These are phyloP conservation scores for Yamadazyma scolyti DNA, from an alignment of 805 yeast genomes.

Conservation along the genomic window DNA sequence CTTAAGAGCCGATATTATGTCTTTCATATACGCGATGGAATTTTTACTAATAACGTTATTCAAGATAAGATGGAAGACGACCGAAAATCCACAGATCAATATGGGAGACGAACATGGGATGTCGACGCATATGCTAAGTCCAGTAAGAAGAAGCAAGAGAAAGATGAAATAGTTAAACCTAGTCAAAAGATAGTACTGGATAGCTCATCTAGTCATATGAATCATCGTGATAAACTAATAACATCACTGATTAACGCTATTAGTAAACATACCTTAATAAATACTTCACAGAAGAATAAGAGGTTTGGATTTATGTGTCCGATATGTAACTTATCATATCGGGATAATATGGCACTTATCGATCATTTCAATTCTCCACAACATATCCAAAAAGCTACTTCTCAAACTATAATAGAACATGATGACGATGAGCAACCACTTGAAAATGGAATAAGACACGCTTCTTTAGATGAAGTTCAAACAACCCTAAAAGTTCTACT, in stretches of 20 bases:
- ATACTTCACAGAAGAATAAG: constrained; percentile 38
- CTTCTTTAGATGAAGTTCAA: constrained; percentile 31
- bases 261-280: constrained; percentile 30
- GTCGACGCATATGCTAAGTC: constrained; percentile 56
- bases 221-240: constrained; percentile 30
- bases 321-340: constrained; percentile 71
- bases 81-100: constrained; percentile 37
- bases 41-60: no score
- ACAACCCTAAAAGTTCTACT: constrained; percentile 26
- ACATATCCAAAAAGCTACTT: constrained; percentile 45
- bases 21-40: no score
- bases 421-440: constrained; percentile 13
- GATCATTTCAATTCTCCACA: constrained; percentile 80
- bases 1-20: not conserved
- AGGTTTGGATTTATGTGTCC: constrained; percentile 86
- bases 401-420: constrained; percentile 1
- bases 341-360: constrained; percentile 75
- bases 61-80: no score
- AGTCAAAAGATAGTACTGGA: constrained; percentile 4
- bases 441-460: constrained; percentile 35
- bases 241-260: constrained; percentile 30
- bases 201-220: constrained; percentile 13
- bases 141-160: constrained; percentile 27
- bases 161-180: not conserved
- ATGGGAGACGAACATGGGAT: constrained; percentile 74